Evolutionary conservation across 179 eudicot genomes (phyloP), one percentile per base, ranked within the genome.

Genomic region (Actinidia chinensis): DNA sequence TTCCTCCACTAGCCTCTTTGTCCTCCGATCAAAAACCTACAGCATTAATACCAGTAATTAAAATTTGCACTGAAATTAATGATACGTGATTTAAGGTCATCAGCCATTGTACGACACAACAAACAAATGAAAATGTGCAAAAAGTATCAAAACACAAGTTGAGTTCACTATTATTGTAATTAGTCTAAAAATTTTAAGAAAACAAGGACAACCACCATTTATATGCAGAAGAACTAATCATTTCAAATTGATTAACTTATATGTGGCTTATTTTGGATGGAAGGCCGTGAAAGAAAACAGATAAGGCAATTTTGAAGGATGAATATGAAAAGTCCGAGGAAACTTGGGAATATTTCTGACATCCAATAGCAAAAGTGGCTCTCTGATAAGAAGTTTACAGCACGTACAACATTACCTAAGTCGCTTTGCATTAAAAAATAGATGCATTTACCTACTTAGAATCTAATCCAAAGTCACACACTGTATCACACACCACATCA

Each of bases 1-100:
- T 88, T 95, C 98, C 85, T 95, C 98, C 76, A 93, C 97, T 74
- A 95, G 84, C 87, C 95, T 90, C 84, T 86, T 89, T 68, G 90
- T 80, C 73, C 78, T 80, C 77, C 98, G 90, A 78, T 93, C 98
- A 83, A 83, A 88, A 73, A 95, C 98, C 98, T 95, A 83, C n/a
- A 76, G 42, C 52, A 76, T 54, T 60, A 68, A 76, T 71, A 58
- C 40, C 47, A 81, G 70, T 55, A 47, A 42, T 42, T 42, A 66
- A 55, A 56, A 64, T 23, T 42, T 52, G 48, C 54, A 3, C 43
- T 74, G 22, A 28, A 64, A 43, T 10, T 15, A 51, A 76, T 44
- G 17, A 55, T 56, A 56, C 14, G 36, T 75, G 78, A 10, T 48
- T 33, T 9, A 22, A 8, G 10, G 51, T 75, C 23, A 76, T 25